These are phyloP conservation scores for Neofusicoccum ribis DNA, from an alignment of 2,329 filamentous ascomycete genomes.

Conservation along the genomic window DNA sequence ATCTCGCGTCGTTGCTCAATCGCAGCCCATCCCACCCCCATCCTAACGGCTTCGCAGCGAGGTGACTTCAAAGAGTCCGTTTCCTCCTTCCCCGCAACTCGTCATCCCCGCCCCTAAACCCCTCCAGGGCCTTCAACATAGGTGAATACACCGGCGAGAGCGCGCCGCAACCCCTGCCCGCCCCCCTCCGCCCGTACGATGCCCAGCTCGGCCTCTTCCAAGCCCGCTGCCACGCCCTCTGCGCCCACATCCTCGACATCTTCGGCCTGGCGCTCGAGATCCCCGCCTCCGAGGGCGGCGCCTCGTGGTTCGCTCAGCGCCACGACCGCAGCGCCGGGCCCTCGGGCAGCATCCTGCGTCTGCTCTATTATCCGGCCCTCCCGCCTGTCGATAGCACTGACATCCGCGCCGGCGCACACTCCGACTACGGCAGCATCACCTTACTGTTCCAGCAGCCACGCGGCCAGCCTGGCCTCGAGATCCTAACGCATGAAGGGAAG, in stretches of 20 bases:
- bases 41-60: conserved; percentile 40
- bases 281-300: conserved; percentile 36
- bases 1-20: conserved; percentile 21
- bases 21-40: neutral
- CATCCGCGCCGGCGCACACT: conserved; percentile 83
- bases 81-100: neutral
- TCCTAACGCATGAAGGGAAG: conserved; percentile 59
- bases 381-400: conserved; percentile 53
- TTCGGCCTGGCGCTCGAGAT: conserved; percentile 75
- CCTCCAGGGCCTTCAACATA: conserved; percentile 84
- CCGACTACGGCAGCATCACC: conserved; percentile 73
- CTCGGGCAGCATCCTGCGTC: conserved; percentile 52
- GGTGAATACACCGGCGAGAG: conserved; percentile 69
- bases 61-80: conserved; percentile 86
- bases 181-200: conserved; percentile 61
- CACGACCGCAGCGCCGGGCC: conserved; percentile 55
- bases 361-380: conserved; percentile 57
- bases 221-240: conserved; percentile 69
- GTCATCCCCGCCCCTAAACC: conserved; percentile 8
- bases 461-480: conserved; percentile 83
- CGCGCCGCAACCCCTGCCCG: conserved; percentile 75
- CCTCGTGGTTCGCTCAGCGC: conserved; percentile 60
- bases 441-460: conserved; percentile 75
- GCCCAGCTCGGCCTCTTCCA: conserved; percentile 66
- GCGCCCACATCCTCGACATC: conserved; percentile 69